These are phyloP conservation scores for Trypanosoma congolense DNA, from an alignment of 208 protist species.

Conservation along the genomic window DNA sequence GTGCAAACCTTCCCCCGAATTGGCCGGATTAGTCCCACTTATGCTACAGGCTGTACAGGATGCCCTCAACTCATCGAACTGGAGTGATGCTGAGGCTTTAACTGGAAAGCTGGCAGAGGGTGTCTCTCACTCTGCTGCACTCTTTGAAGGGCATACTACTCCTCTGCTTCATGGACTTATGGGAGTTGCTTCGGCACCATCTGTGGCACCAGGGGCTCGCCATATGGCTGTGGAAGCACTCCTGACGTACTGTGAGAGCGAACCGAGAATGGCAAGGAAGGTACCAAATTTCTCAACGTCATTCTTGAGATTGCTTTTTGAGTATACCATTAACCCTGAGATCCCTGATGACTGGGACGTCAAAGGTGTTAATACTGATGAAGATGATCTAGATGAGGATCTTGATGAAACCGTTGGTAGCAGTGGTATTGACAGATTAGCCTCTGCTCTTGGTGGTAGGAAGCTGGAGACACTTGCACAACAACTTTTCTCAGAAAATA, in stretches of 20 bases:
- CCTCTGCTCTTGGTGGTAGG: conserved; percentile 63
- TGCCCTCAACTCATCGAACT: conserved; percentile 57
- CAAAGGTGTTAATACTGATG: conserved; percentile 44
- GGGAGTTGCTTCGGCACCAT: conserved; percentile 54
- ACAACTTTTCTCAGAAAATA: conserved; percentile 66
- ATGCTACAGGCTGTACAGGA: conserved; percentile 66
- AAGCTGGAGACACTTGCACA: conserved; percentile 70
- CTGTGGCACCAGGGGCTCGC: conserved; percentile 43
- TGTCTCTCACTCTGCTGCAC: conserved; percentile 31
- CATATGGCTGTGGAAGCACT: conserved; percentile 82
- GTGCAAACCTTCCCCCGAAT: conserved; percentile 29
- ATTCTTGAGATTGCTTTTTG: conserved; percentile 82
- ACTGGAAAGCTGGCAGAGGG: conserved; percentile 53
- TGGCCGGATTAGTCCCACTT: conserved; percentile 45
- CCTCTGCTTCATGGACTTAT: conserved; percentile 65
- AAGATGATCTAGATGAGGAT: conserved; percentile 59
- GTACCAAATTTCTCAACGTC: conserved; percentile 70
- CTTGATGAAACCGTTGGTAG: conserved; percentile 60
- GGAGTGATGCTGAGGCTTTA: conserved; percentile 50
- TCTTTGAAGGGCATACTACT: conserved; percentile 55
- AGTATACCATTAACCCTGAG: conserved; percentile 71
- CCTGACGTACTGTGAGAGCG: conserved; percentile 74
- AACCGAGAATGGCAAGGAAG: conserved; percentile 73
- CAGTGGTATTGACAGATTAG: conserved; percentile 69
- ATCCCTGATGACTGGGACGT: conserved; percentile 67